Percentiles rank a stretch among this genome's conserved stretches.
These are phyloP conservation scores for Elongisporangium undulatum DNA, from an alignment of 352 stramenopile genomes.

Conservation along the genomic window DNA sequence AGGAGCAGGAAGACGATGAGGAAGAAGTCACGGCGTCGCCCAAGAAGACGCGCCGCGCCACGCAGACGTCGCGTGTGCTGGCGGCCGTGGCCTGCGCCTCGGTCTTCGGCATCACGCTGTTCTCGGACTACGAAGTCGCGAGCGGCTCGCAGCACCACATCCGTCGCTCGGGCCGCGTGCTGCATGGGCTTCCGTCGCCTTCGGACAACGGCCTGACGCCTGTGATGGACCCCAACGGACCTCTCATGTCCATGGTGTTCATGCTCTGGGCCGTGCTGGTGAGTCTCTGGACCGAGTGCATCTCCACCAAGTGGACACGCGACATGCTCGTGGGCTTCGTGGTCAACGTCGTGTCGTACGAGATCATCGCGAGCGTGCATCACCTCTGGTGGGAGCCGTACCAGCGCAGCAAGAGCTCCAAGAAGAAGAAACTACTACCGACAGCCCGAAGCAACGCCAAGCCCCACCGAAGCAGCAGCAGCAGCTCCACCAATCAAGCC, in stretches of 20 bases:
- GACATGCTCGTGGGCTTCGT: constrained; percentile 62
- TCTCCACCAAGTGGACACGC: background rate
- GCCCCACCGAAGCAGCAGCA: background rate
- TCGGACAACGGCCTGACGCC: background rate
- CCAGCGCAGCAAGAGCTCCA: background rate
- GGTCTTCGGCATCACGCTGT: constrained; percentile 73
- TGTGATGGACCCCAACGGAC: background rate
- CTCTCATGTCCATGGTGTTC: background rate
- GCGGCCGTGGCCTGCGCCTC: constrained; percentile 32
- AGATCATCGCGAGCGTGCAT: constrained; percentile 60
- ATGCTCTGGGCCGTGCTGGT: background rate
- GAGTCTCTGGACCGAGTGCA: background rate
- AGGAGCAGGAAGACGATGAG: constrained; percentile 12
- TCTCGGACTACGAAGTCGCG: constrained; percentile 48
- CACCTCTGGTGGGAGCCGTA: constrained; percentile 40
- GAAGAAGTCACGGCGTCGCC: constrained; percentile 33
- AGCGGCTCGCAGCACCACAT: constrained; percentile 31
- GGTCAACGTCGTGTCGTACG: constrained; percentile 68
- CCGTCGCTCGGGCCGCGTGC: constrained; percentile 46
- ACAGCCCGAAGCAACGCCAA: background rate
- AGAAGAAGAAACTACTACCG: background rate
- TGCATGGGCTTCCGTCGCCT: constrained; percentile 52
- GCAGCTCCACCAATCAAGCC: background rate
- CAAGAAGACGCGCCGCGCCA: constrained; percentile 47
- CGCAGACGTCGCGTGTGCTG: constrained; percentile 30